phyloP scores from a whole-genome alignment of 78 protist species.

The Dictyostelium capitatum region DNA sequence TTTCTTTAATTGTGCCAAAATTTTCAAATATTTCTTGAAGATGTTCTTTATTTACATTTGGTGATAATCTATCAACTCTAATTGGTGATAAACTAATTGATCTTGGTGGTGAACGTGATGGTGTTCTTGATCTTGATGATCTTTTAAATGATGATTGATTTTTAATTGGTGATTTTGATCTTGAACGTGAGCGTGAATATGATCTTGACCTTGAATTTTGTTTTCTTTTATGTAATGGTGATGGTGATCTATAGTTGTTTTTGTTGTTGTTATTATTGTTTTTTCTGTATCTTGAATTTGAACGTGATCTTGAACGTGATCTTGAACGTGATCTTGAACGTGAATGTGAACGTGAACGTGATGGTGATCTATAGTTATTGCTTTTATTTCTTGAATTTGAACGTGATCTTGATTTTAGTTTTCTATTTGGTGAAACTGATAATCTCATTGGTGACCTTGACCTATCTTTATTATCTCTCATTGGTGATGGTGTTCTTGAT shows the following conservation, averaged over 20 bases:
- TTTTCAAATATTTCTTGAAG: conserved; percentile 33
- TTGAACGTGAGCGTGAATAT: background rate
- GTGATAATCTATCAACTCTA: conserved; percentile 59
- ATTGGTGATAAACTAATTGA: conserved; percentile 49
- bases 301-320: conserved; percentile 15
- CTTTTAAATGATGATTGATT: background rate
- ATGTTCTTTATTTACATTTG: conserved; percentile 47
- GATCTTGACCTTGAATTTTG: background rate
- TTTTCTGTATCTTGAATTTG: background rate
- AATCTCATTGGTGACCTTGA: conserved; percentile 23
- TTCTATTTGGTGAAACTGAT: conserved; percentile 24
- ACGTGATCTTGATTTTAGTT: conserved; percentile 39
- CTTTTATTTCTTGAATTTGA: background rate
- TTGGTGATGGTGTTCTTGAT: background rate
- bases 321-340: conserved; percentile 3
- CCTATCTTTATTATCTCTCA: too few relatives aligned
- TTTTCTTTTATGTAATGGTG: background rate
- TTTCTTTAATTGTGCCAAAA: conserved; percentile 32
- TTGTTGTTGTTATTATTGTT: background rate
- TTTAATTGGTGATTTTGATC: conserved; percentile 1
- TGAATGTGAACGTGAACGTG: background rate
- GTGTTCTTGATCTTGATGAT: background rate
- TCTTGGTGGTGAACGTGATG: conserved; percentile 23
- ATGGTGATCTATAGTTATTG: conserved; percentile 38
- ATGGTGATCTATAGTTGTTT: background rate